Conservation (phyloP, 805 yeast species). For the Candida silvicultrix region DNA sequence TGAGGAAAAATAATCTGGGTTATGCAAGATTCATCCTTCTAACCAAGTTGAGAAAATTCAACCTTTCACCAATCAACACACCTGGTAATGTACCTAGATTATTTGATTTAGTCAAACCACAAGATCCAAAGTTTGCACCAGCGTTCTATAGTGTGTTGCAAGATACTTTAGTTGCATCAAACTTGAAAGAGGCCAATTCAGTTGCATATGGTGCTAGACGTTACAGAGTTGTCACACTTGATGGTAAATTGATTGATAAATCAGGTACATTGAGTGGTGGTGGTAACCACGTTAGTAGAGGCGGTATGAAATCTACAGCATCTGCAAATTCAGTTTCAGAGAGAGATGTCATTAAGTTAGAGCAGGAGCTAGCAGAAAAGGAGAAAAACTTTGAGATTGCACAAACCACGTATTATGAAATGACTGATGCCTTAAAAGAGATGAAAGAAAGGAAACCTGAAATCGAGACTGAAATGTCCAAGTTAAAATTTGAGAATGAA, state of each 20-base stretch:
- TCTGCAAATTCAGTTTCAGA: constrained; percentile 42
- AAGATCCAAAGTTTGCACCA: constrained; percentile 62
- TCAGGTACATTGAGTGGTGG: constrained; percentile 98
- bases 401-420: constrained; percentile 45
- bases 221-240: constrained; percentile 86
- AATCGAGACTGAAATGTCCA: constrained; percentile 54
- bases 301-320: constrained; percentile 58
- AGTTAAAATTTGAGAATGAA: constrained; percentile 56
- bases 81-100: constrained; percentile 77
- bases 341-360: constrained; percentile 49
- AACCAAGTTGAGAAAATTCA: constrained; percentile 61
- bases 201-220: constrained; percentile 83
- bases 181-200: constrained; percentile 71
- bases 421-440: constrained; percentile 51
- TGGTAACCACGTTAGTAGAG: constrained; percentile 63
- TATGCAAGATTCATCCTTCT: constrained; percentile 83
- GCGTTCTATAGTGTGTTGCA: constrained; percentile 86
- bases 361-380: constrained; percentile 41
- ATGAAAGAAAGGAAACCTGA: constrained; percentile 66
- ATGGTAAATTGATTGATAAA: constrained; percentile 85
- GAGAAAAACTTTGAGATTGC: constrained; percentile 50
- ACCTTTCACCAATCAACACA: constrained; percentile 51
- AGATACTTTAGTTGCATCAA: constrained; percentile 82
- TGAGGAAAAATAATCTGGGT: constrained; percentile 79
- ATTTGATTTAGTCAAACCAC: constrained; percentile 73